Evolutionary conservation across 306 rosid genomes (phyloP).

Genomic region (Cucumis hystrix): DNA sequence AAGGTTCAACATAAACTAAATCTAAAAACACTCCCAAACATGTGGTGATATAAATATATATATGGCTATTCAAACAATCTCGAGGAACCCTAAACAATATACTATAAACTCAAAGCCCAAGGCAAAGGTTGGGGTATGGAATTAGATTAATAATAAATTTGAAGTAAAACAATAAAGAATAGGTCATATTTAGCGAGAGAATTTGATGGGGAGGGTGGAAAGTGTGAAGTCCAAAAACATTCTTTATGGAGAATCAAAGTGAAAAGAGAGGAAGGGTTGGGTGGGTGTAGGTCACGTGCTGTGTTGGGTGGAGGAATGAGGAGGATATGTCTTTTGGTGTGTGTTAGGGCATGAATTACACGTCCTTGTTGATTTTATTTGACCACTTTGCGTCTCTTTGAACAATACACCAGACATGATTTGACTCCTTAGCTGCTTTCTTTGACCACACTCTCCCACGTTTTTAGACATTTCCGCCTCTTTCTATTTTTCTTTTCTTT

Average conservation of each 20-base stretch:
- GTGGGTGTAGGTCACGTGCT: neutral
- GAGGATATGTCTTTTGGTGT: neutral
- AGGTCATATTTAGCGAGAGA: neutral
- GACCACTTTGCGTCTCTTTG: neutral
- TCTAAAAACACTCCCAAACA: too few relatives aligned
- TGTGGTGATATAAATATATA: neutral
- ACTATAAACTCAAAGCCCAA: neutral
- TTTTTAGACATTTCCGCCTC: neutral
- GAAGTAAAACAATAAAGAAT: neutral
- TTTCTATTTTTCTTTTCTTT: neutral
- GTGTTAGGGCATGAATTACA: constrained; percentile 7
- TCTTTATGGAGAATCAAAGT: constrained; percentile 2
- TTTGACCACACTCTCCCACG: constrained; percentile 8
- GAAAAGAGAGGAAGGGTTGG: neutral
- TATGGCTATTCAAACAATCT: neutral
- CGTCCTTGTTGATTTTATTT: neutral
- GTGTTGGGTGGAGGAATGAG: neutral
- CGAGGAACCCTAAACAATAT: neutral
- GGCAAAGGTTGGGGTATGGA: neutral
- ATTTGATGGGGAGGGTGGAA: neutral
- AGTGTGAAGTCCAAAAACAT: constrained; percentile 8
- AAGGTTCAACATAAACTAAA: too few relatives aligned
- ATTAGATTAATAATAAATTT: neutral
- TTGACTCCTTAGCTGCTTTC: constrained; percentile 8
- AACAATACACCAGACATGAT: neutral